phyloP scores from a whole-genome alignment of 1,284 basidiomycete genomes.

The Cutaneotrichosporon arboriforme region DNA sequence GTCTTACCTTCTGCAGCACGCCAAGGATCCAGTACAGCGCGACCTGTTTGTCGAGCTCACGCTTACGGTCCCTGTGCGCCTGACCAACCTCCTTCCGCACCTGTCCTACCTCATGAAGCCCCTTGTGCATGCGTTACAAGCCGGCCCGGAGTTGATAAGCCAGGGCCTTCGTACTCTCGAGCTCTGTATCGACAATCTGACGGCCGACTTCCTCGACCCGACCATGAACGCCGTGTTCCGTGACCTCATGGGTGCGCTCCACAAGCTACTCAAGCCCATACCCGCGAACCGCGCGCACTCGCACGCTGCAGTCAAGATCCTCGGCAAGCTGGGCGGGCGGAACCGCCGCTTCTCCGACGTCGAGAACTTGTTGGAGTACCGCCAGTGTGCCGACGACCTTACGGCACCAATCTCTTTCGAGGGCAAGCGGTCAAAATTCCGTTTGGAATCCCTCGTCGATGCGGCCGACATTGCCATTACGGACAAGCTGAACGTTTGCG shows the following conservation, averaged over 20 bases:
- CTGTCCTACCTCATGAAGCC: constrained; percentile 96
- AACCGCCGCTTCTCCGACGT: constrained; percentile 83
- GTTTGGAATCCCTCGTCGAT: constrained; percentile 65
- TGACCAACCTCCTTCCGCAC: constrained; percentile 94
- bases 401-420: constrained; percentile 68
- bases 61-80: constrained; percentile 89
- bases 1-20: constrained; percentile 79
- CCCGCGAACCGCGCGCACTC: constrained; percentile 88
- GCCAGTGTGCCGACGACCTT: constrained; percentile 62
- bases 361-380: constrained; percentile 71
- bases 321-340: constrained; percentile 94
- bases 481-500: constrained; percentile 60
- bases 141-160: constrained; percentile 81
- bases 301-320: constrained; percentile 90
- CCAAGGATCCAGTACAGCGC: constrained; percentile 63
- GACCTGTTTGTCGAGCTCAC: constrained; percentile 97
- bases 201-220: constrained; percentile 96
- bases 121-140: constrained; percentile 83
- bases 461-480: constrained; percentile 66
- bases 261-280: constrained; percentile 81
- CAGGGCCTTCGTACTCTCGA: constrained; percentile 96
- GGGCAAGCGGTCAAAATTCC: constrained; percentile 63
- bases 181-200: constrained; percentile 98
- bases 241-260: constrained; percentile 91
- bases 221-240: constrained; percentile 87